Evolutionary conservation across 345 rosid species (phyloP).

Genomic region (Gossypium stocksii): DNA sequence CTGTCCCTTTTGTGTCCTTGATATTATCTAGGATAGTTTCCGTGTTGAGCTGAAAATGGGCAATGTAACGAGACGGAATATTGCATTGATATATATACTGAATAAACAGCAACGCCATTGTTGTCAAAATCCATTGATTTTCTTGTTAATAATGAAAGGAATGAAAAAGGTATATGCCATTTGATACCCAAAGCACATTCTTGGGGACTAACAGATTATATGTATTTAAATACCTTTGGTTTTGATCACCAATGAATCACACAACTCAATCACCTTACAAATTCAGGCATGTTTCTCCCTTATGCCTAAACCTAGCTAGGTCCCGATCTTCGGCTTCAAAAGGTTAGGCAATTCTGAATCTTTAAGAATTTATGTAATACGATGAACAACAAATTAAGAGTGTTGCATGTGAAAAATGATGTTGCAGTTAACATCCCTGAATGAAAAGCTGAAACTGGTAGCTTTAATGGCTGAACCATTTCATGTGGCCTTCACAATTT

Average conservation of each 20-base stretch:
- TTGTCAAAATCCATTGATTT: background rate
- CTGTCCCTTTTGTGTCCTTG: background rate
- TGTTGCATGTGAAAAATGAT: no score
- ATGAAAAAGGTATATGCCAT: constrained; percentile 1
- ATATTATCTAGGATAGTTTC: background rate
- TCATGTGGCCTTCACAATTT: no score
- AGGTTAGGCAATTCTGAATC: background rate
- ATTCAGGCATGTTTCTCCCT: no score
- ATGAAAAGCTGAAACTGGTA: background rate
- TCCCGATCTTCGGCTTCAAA: background rate
- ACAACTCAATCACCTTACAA: no score
- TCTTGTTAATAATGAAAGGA: background rate
- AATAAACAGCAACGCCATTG: background rate
- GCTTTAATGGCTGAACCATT: background rate
- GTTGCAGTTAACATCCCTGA: no score
- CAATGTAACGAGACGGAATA: background rate
- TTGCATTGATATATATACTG: no score
- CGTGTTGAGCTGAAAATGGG: background rate
- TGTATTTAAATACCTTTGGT: background rate
- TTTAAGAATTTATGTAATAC: background rate
- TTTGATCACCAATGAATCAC: background rate
- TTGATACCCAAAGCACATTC: background rate
- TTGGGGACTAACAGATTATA: background rate
- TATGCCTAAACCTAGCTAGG: no score
- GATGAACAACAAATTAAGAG: no score